Conservation (phyloP, 2,329 filamentous ascomycete genomes). For the Shiraia sp. region DNA sequence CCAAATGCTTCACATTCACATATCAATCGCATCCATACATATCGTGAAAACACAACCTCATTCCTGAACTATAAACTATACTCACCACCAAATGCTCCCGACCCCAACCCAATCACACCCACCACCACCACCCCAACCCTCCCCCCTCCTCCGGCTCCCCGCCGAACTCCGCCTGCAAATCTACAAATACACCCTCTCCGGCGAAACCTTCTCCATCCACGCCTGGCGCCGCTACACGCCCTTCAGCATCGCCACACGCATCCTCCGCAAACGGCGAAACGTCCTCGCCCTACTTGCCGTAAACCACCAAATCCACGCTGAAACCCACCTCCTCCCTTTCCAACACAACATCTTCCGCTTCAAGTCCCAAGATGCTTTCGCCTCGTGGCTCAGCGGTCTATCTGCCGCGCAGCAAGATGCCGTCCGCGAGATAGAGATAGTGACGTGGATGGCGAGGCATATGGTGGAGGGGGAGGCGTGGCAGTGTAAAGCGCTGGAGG, state of each 20-base stretch:
- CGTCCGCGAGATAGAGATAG: neutral
- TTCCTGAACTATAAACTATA: too few relatives aligned
- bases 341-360: constrained; percentile 3
- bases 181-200: neutral
- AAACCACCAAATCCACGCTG: constrained; percentile 4
- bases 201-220: neutral
- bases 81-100: too few relatives aligned
- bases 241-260: neutral
- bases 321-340: constrained; percentile 5
- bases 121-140: too few relatives aligned
- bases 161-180: neutral
- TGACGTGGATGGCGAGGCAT: constrained; percentile 3
- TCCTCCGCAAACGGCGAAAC: neutral
- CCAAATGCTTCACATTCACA: too few relatives aligned
- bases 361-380: constrained; percentile 1
- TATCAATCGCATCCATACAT: too few relatives aligned
- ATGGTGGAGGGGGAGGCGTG: constrained; percentile 1
- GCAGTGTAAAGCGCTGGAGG: neutral
- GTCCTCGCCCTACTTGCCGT: neutral
- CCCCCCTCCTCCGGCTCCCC: neutral
- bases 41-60: too few relatives aligned
- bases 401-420: neutral
- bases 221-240: constrained; percentile 1
- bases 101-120: too few relatives aligned
- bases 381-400: neutral